phyloP scores from a whole-genome alignment of 1,284 basidiomycete species.

The Xerocomus nothofagi region DNA sequence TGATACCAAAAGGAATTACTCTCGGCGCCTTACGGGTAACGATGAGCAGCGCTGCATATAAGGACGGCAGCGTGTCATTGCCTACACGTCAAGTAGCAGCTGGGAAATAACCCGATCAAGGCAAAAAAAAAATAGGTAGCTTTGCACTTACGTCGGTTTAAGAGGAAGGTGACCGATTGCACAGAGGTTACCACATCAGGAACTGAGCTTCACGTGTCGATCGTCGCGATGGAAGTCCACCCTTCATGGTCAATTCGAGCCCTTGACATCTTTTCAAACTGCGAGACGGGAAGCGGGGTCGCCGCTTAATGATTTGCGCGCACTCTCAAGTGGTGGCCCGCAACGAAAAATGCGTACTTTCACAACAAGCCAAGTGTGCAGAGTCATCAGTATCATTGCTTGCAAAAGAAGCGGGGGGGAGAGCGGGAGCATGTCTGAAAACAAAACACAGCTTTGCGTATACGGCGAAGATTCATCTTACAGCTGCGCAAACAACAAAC shows the following conservation, averaged over 20 bases:
- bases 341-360: not conserved
- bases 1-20: not conserved
- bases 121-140: not conserved
- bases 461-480: conserved; percentile 28
- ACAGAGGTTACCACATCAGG: conserved; percentile 19
- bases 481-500: conserved; percentile 22
- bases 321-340: not conserved
- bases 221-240: conserved; percentile 26
- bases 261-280: conserved; percentile 21
- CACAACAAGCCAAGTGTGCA: not conserved
- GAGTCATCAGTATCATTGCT: conserved; percentile 1
- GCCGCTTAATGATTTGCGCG: conserved; percentile 4
- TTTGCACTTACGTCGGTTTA: conserved; percentile 16
- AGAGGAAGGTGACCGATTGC: conserved; percentile 10
- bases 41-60: conserved; percentile 1
- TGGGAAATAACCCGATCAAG: conserved; percentile 5
- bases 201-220: conserved; percentile 31
- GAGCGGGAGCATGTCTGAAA: conserved; percentile 8
- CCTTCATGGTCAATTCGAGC: conserved; percentile 20
- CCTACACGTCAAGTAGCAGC: conserved; percentile 28
- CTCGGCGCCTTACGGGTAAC: conserved; percentile 4
- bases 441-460: conserved; percentile 13
- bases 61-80: conserved; percentile 22
- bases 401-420: conserved; percentile 3
- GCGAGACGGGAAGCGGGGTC: conserved; percentile 10